Percentiles rank a stretch among this genome's conserved stretches.
Evolutionary conservation across 2,329 filamentous ascomycete genomes (phyloP).

Genomic region (Paecilomyces dactylethromorphus): DNA sequence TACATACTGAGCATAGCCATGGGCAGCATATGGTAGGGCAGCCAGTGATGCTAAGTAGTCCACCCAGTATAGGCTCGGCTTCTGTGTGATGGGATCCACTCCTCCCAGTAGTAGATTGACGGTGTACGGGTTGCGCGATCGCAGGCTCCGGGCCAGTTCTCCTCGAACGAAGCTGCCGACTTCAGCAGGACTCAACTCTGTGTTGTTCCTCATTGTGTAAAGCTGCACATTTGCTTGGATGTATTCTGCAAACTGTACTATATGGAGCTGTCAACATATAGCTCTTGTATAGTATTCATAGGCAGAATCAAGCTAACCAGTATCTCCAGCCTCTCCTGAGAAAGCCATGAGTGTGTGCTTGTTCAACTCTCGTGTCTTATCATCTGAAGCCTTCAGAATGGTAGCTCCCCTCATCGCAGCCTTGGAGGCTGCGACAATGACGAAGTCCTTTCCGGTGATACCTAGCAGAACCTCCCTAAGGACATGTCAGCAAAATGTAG

Average conservation of each 20-base stretch:
- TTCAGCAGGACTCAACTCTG: constrained; percentile 81
- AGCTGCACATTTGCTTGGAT: constrained; percentile 98
- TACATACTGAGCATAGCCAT: constrained; percentile 90
- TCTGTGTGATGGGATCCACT: constrained; percentile 82
- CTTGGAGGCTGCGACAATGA: constrained; percentile 94
- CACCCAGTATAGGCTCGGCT: constrained; percentile 92
- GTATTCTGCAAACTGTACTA: constrained; percentile 98
- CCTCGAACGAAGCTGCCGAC: constrained; percentile 89
- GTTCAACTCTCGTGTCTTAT: constrained; percentile 92
- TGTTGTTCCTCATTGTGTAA: constrained; percentile 97
- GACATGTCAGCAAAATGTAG: background rate
- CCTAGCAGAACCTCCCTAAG: constrained; percentile 92
- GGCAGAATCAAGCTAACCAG: constrained; percentile 50
- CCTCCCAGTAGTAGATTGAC: constrained; percentile 95
- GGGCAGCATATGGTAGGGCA: constrained; percentile 86
- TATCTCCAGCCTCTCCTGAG: constrained; percentile 93
- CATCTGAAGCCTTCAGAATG: constrained; percentile 88
- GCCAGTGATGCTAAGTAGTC: constrained; percentile 91
- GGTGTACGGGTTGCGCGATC: constrained; percentile 89
- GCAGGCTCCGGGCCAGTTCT: constrained; percentile 83
- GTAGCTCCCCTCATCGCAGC: constrained; percentile 96
- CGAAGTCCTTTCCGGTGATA: constrained; percentile 99
- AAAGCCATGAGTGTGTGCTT: constrained; percentile 92
- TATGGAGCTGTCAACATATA: constrained; percentile 8
- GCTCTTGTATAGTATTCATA: constrained; percentile 3